These are phyloP conservation scores for Bipolaris zeicola DNA, from an alignment of 2,329 filamentous ascomycete genomes.

Conservation along the genomic window DNA sequence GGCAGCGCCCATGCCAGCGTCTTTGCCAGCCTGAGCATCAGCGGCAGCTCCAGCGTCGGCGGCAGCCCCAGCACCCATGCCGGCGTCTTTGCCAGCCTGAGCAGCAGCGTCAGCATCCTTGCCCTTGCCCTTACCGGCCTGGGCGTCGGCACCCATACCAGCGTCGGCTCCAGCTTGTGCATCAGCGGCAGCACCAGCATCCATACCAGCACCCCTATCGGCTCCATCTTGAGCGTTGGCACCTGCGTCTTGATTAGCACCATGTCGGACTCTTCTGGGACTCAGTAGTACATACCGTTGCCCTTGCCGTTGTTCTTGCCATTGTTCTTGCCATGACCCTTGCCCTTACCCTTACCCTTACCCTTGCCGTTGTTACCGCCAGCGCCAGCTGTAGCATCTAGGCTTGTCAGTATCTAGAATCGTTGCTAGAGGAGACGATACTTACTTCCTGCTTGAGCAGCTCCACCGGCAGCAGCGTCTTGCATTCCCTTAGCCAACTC, in stretches of 20 bases:
- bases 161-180: background rate
- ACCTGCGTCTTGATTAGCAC: slow-evolving; percentile 12
- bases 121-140: background rate
- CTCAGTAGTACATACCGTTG: slow-evolving; percentile 2
- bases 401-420: background rate
- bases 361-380: slow-evolving; percentile 16
- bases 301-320: slow-evolving; percentile 11
- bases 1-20: background rate
- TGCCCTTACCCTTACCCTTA: slow-evolving; percentile 16
- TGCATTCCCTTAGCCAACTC: slow-evolving; percentile 6
- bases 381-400: slow-evolving; percentile 15
- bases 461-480: slow-evolving; percentile 3
- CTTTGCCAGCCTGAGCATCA: background rate
- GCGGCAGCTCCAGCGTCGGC: background rate
- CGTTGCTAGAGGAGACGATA: background rate
- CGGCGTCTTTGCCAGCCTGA: slow-evolving; percentile 3
- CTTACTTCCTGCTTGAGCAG: slow-evolving; percentile 21
- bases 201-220: background rate
- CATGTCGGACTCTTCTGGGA: slow-evolving; percentile 10
- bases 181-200: background rate
- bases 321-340: slow-evolving; percentile 13
- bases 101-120: slow-evolving; percentile 5
- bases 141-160: background rate
- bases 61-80: background rate
- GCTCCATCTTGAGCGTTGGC: slow-evolving; percentile 1